These are phyloP conservation scores for Lenzites betulinus DNA, from an alignment of 768 basidiomycete genomes.

Conservation along the genomic window DNA sequence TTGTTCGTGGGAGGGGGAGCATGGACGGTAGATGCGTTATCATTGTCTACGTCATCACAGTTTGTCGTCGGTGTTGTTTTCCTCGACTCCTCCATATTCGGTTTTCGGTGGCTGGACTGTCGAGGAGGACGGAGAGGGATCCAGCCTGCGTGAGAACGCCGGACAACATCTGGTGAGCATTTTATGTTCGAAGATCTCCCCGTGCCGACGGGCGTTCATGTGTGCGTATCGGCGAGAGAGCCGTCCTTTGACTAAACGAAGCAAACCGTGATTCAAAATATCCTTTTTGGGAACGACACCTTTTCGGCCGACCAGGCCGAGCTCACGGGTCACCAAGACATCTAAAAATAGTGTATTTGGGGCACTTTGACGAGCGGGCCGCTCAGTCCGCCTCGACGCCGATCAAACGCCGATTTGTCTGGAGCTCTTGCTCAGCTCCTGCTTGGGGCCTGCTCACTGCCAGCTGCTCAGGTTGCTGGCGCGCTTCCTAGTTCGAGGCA, in stretches of 20 bases:
- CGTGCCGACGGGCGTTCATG: neutral
- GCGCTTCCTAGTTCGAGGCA: too few species aligned
- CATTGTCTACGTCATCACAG: constrained; percentile 4
- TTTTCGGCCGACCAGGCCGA: constrained; percentile 10
- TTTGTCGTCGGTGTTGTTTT: neutral
- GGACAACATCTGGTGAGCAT: too few species aligned
- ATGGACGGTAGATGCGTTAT: neutral
- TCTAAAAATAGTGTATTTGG: neutral
- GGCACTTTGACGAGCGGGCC: too few species aligned
- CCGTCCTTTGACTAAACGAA: neutral
- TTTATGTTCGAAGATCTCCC: neutral
- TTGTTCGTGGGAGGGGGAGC: neutral
- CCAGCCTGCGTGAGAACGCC: too few species aligned
- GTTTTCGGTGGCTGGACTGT: neutral
- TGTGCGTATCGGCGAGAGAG: neutral
- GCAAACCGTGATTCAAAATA: constrained; percentile 15
- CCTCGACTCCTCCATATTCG: neutral
- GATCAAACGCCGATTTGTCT: too few species aligned
- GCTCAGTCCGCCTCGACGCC: too few species aligned
- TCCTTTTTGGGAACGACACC: constrained; percentile 12
- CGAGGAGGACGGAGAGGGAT: neutral
- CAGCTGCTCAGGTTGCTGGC: too few species aligned
- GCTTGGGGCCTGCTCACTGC: too few species aligned
- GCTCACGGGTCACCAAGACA: neutral
- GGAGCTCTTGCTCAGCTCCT: too few species aligned